Percentiles rank a stretch among this genome's conserved stretches.
These are phyloP conservation scores for Babesia microti DNA, from an alignment of 169 alveolate genomes.

Conservation along the genomic window DNA sequence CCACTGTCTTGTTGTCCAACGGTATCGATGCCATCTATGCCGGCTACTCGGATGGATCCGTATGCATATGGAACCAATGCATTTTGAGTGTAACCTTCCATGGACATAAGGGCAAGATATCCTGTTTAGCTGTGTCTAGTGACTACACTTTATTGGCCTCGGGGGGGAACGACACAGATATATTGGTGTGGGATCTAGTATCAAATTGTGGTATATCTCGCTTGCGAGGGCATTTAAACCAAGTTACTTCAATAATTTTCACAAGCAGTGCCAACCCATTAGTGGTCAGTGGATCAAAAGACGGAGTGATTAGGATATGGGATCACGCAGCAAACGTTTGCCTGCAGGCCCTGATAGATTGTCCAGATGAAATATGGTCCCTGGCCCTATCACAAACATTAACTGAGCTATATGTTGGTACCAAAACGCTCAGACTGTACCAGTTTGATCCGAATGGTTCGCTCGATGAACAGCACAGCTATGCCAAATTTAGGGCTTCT, in stretches of 20 bases:
- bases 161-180: slow-evolving; percentile 71
- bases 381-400: slow-evolving; percentile 29
- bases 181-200: slow-evolving; percentile 73
- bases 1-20: slow-evolving; percentile 10
- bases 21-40: slow-evolving; percentile 10
- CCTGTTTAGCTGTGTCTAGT: slow-evolving; percentile 16
- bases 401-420: slow-evolving; percentile 25
- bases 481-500: too few relatives aligned
- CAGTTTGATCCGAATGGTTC: slow-evolving; percentile 21
- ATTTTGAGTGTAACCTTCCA: slow-evolving; percentile 2
- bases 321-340: slow-evolving; percentile 65
- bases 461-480: too few relatives aligned
- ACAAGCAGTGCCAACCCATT: slow-evolving; percentile 6
- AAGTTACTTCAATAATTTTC: slow-evolving; percentile 44
- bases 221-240: slow-evolving; percentile 65
- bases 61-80: slow-evolving; percentile 11
- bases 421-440: slow-evolving; percentile 8
- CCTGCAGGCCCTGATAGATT: slow-evolving; percentile 69
- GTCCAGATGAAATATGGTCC: slow-evolving; percentile 60
- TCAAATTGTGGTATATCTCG: slow-evolving; percentile 66
- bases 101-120: slow-evolving; percentile 29
- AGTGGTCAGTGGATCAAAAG: slow-evolving; percentile 67
- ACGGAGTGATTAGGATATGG: slow-evolving; percentile 74
- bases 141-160: slow-evolving; percentile 41
- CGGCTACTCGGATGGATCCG: slow-evolving; percentile 35